Conservation (phyloP, 768 basidiomycete species). For the Termitomyces sp. region DNA sequence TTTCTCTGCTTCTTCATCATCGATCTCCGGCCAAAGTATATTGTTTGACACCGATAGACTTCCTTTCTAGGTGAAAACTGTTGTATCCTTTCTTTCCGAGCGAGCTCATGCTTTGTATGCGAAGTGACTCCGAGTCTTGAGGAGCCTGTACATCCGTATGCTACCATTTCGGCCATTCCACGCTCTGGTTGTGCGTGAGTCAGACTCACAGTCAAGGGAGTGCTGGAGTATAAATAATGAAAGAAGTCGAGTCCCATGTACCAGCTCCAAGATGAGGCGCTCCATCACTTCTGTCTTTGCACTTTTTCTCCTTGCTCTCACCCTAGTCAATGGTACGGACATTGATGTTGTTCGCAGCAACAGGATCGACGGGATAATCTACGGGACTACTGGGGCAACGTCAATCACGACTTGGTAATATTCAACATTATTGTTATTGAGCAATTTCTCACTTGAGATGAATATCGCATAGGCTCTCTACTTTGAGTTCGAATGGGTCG, state of each 20-base stretch:
- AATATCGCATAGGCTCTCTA: constrained; percentile 34
- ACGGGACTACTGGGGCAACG: constrained; percentile 33
- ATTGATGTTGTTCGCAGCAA: constrained; percentile 32
- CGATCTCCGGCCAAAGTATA: not conserved
- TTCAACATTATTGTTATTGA: not conserved
- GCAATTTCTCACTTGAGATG: not conserved
- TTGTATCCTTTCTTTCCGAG: not conserved
- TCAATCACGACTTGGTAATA: constrained; percentile 39
- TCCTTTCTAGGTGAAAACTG: not conserved
- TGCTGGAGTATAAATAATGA: constrained; percentile 7
- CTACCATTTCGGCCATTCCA: not conserved
- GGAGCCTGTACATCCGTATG: not conserved
- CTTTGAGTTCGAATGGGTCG: constrained; percentile 44
- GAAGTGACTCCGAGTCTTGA: not conserved
- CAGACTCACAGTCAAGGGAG: not conserved
- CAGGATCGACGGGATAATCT: constrained; percentile 36
- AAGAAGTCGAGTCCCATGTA: not conserved
- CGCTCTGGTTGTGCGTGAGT: not conserved
- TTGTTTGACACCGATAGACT: not conserved
- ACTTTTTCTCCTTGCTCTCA: not conserved
- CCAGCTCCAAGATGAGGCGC: constrained; percentile 5
- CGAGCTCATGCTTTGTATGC: not conserved
- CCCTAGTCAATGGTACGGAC: constrained; percentile 1
- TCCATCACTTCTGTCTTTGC: not conserved
- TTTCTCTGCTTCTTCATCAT: not conserved